Conservation (phyloP, 352 stramenopile genomes). For the Elongisporangium prolatum region DNA sequence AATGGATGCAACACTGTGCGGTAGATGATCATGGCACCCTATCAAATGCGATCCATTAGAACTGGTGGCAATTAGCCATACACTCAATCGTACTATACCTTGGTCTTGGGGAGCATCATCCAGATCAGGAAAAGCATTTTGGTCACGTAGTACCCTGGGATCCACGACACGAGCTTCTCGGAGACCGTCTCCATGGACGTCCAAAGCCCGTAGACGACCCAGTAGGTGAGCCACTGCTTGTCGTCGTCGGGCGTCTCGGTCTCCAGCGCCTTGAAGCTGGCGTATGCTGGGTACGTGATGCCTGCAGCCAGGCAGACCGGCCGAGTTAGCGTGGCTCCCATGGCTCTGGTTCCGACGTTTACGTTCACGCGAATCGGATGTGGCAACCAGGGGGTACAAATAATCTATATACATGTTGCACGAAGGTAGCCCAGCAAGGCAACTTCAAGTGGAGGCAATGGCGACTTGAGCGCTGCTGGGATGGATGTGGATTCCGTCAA, state of each 20-base stretch:
- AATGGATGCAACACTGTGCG: conserved; percentile 48
- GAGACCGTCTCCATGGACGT: conserved; percentile 86
- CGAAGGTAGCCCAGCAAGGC: background rate
- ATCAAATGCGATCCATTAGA: background rate
- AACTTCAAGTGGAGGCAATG: background rate
- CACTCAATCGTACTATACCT: conserved; percentile 26
- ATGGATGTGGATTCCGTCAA: conserved; percentile 62
- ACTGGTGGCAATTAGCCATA: background rate
- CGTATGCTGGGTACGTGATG: conserved; percentile 62
- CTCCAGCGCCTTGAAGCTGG: conserved; percentile 76
- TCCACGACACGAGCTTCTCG: conserved; percentile 44
- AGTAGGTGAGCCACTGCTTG: conserved; percentile 93
- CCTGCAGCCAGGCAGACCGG: conserved; percentile 44
- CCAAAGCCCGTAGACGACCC: conserved; percentile 94
- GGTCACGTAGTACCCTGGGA: conserved; percentile 94
- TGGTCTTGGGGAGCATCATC: conserved; percentile 93
- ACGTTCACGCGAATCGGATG: background rate
- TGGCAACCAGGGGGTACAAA: background rate
- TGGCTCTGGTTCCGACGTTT: conserved; percentile 7
- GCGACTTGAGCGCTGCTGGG: conserved; percentile 11
- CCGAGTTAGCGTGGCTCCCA: conserved; percentile 52
- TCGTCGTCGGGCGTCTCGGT: conserved; percentile 40
- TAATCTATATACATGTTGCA: background rate
- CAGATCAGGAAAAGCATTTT: conserved; percentile 96
- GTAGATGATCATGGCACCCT: conserved; percentile 71